Base-by-base conservation (phyloP, 257 asterid species). In the Parsonsia alboflavescens region DNA sequence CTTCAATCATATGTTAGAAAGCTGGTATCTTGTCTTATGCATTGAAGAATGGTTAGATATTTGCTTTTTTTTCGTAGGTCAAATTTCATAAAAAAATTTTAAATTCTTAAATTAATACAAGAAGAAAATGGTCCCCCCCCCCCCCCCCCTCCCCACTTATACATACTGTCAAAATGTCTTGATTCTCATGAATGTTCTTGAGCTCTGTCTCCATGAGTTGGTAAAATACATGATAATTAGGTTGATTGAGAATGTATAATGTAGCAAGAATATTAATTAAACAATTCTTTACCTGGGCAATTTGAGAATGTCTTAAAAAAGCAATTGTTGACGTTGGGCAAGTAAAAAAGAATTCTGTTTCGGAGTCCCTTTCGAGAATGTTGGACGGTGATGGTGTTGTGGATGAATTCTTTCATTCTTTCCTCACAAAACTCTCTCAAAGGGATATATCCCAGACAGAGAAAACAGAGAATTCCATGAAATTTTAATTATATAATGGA, bases 91-190 rank as follows among this genome's bases (percentile, higher is more conserved):
- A 70, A 6, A 64, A 45, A 44, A 6, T 59, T 22, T 68, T 82
- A 75, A 46, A n/a, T n/a, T n/a, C n/a, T n/a, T n/a, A 9, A 52
- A 64, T 71, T 79, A n/a, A 44, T 64, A 24, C 26, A 58, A 79
- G 79, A 41, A 41, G 44, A 66, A 53, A 77, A 82, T 71, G 97
- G 93, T 87, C n/a, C n/a, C n/a, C n/a, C n/a, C n/a, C n/a, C n/a
- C n/a, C n/a, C n/a, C n/a, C n/a, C n/a, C n/a, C n/a, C n/a, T n/a
- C 97, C 98, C 92, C 82, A 74, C 36, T 72, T 82, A n/a, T n/a
- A 89, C 96, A 93, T 97, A 82, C 96, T 93, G 97, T 88, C 96
- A 86, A 84, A 74, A 77, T 87, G 93, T 82, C 93, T 75, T 85
- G 84, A 90, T 86, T 82, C 85, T 66, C 69, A 78, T 88, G 90